phyloP scores from a whole-genome alignment of 225 moss, liverwort and hornwort species.

The Rhytidiadelphus loreus region DNA sequence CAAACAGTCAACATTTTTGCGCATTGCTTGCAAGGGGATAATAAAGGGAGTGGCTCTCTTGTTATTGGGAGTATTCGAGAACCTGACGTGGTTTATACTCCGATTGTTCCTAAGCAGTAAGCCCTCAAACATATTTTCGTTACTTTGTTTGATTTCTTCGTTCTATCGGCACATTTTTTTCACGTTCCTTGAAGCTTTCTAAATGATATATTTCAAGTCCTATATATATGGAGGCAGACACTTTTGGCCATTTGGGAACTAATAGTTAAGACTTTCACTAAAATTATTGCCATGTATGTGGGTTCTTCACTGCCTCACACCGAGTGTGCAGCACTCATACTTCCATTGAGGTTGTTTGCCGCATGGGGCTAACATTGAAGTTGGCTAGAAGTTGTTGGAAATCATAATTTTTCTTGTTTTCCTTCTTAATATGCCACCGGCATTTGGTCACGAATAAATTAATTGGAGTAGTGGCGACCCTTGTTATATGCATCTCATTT shows the following conservation, averaged over 20 bases:
- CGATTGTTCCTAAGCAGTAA: slow-evolving; percentile 36
- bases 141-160: not conserved
- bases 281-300: not conserved
- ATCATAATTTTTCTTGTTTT: not conserved
- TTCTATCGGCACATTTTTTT: not conserved
- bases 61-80: slow-evolving; percentile 47
- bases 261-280: not conserved
- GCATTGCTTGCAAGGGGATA: slow-evolving; percentile 54
- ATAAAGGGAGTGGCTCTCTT: slow-evolving; percentile 38
- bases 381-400: slow-evolving; percentile 19
- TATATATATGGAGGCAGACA: not conserved
- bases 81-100: slow-evolving; percentile 26
- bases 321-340: slow-evolving; percentile 12
- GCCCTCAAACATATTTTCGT: not conserved
- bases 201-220: not conserved
- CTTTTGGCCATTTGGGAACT: not conserved
- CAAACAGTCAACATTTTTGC: slow-evolving; percentile 35
- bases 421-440: not conserved
- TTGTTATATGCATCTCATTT: not conserved
- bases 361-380: slow-evolving; percentile 9
- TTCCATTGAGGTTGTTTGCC: slow-evolving; percentile 5
- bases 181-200: not conserved
- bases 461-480: not conserved
- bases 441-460: not conserved
- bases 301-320: not conserved